These are phyloP conservation scores for Clonostachys rosea DNA, from an alignment of 2,329 filamentous ascomycete genomes.

Conservation along the genomic window DNA sequence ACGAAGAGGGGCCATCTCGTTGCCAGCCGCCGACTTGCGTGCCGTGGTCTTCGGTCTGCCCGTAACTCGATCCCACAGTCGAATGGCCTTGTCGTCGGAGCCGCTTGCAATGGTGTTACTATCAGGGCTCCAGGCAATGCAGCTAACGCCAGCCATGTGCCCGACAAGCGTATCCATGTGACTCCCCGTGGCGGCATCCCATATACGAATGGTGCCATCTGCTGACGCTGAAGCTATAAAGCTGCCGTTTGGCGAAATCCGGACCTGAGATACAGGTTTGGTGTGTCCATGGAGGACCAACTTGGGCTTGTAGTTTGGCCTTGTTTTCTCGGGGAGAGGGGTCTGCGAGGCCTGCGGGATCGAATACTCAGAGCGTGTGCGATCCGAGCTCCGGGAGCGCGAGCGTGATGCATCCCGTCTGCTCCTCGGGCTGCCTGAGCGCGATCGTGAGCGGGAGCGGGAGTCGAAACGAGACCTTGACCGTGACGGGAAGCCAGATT, in stretches of 20 bases:
- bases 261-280: constrained; percentile 75
- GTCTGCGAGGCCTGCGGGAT: constrained; percentile 16
- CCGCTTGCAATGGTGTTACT: constrained; percentile 83
- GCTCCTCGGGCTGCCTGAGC: background rate
- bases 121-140: constrained; percentile 91
- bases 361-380: constrained; percentile 20
- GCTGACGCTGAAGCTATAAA: constrained; percentile 90
- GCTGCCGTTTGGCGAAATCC: constrained; percentile 84
- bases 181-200: constrained; percentile 73
- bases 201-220: constrained; percentile 87
- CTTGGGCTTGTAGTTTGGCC: constrained; percentile 64
- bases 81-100: constrained; percentile 93
- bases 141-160: constrained; percentile 88
- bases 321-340: constrained; percentile 23
- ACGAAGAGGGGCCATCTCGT: constrained; percentile 55
- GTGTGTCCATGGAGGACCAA: constrained; percentile 74
- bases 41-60: constrained; percentile 47
- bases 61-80: constrained; percentile 78
- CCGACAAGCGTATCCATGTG: constrained; percentile 88
- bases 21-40: constrained; percentile 22
- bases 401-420: constrained; percentile 18
- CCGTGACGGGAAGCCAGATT: constrained; percentile 20
- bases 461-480: constrained; percentile 22
- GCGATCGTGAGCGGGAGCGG: constrained; percentile 12
- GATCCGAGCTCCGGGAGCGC: constrained; percentile 16